phyloP scores from a whole-genome alignment of 2,329 filamentous ascomycete genomes.

The Claviceps maximensis region DNA sequence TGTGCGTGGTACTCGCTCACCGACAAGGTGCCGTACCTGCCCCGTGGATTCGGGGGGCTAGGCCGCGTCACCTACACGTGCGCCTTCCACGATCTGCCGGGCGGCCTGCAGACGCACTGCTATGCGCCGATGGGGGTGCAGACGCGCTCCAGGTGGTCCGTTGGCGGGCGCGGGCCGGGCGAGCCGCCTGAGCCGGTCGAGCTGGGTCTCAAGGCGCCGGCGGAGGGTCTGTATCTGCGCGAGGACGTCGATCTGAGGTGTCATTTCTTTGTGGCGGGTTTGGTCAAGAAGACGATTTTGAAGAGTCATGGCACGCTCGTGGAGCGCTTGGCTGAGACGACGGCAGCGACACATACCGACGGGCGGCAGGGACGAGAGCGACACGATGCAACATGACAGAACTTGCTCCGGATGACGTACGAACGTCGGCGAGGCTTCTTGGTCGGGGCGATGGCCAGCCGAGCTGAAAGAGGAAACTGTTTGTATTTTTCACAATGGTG shows the following conservation, averaged over 20 bases:
- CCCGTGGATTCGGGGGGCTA: constrained; percentile 46
- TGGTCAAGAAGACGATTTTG: constrained; percentile 73
- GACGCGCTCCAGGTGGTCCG: constrained; percentile 63
- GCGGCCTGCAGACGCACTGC: constrained; percentile 44
- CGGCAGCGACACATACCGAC: too few species aligned
- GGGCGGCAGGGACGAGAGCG: neutral
- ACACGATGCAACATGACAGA: neutral
- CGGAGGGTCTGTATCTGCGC: constrained; percentile 61
- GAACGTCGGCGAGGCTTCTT: too few species aligned
- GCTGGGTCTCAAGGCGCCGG: constrained; percentile 51
- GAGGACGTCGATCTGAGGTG: constrained; percentile 75
- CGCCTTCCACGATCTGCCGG: constrained; percentile 62
- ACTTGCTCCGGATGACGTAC: too few species aligned
- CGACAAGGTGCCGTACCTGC: constrained; percentile 64
- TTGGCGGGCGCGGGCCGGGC: constrained; percentile 58
- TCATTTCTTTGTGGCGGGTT: constrained; percentile 60
- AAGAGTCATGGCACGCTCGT: constrained; percentile 62
- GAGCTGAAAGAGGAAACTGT: too few species aligned
- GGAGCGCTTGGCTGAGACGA: constrained; percentile 34
- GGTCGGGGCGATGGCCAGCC: too few species aligned
- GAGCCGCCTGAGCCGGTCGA: constrained; percentile 54
- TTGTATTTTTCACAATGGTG: too few species aligned
- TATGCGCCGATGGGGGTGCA: constrained; percentile 24
- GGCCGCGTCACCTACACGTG: constrained; percentile 66
- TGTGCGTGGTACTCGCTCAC: constrained; percentile 69